Conservation (phyloP, 2,329 filamentous ascomycete genomes). For the Chaetomium strumarium region DNA sequence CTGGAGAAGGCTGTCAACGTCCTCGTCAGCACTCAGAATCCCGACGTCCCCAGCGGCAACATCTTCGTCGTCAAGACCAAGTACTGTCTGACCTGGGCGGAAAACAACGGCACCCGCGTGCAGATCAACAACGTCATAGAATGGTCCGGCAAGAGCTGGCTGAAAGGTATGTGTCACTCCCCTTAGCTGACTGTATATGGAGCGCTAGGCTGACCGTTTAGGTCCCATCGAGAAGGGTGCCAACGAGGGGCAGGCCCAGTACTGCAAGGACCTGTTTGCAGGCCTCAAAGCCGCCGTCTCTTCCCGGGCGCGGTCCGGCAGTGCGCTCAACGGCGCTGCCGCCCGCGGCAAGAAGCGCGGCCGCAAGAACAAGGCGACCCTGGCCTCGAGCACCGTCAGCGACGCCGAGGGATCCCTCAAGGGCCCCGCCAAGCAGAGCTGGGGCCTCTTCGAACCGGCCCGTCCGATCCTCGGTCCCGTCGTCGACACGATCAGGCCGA, state of each 20-base stretch:
- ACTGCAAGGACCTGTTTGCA: constrained; percentile 73
- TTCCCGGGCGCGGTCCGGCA: constrained; percentile 51
- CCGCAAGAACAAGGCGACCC: constrained; percentile 43
- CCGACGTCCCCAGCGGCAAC: constrained; percentile 91
- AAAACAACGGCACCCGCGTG: constrained; percentile 77
- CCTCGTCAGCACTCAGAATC: constrained; percentile 78
- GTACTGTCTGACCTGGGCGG: constrained; percentile 90
- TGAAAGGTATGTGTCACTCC: constrained; percentile 64
- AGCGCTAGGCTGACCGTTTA: constrained; percentile 33
- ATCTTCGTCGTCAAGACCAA: constrained; percentile 88
- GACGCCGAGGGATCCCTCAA: constrained; percentile 38
- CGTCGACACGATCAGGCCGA: constrained; percentile 59
- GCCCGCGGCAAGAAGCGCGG: constrained; percentile 56
- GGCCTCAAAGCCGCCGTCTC: constrained; percentile 68
- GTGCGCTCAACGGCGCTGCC: constrained; percentile 38
- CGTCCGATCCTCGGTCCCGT: constrained; percentile 64
- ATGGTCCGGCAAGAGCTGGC: constrained; percentile 97
- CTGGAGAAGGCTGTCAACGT: constrained; percentile 81
- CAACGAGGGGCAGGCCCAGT: constrained; percentile 79
- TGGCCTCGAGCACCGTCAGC: constrained; percentile 38
- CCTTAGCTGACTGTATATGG: not conserved
- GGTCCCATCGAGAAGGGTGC: constrained; percentile 94
- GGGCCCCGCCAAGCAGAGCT: constrained; percentile 44
- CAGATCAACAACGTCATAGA: constrained; percentile 87
- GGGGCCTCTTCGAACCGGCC: constrained; percentile 78